Percentiles rank a stretch among this genome's conserved stretches.
Conservation (phyloP, 176 grass and related monocot genomes). For the Ensete glaucum region DNA sequence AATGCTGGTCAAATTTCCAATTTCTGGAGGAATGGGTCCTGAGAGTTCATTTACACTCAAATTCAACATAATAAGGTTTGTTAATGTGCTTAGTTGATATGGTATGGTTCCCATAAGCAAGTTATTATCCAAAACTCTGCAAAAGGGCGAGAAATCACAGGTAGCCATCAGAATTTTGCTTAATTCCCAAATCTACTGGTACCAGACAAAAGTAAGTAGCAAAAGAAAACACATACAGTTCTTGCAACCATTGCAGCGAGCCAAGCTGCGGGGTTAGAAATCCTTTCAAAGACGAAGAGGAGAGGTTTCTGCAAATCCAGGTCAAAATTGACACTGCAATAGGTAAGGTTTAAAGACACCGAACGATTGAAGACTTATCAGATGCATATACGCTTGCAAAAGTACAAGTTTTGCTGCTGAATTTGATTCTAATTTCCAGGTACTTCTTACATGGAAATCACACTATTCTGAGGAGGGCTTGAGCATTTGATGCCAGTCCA, state of each 20-base stretch:
- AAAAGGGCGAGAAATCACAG: not conserved
- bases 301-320: slow-evolving; percentile 36
- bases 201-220: not conserved
- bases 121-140: slow-evolving; percentile 53
- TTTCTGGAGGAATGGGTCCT: slow-evolving; percentile 51
- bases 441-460: slow-evolving; percentile 59
- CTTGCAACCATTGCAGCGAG: slow-evolving; percentile 45
- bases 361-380: not conserved
- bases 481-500: slow-evolving; percentile 66
- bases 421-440: not conserved
- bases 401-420: not conserved
- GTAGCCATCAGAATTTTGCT: not conserved
- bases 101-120: slow-evolving; percentile 52
- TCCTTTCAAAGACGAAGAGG: slow-evolving; percentile 63
- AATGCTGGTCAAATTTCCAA: slow-evolving; percentile 47
- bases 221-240: slow-evolving; percentile 39
- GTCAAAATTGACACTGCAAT: not conserved
- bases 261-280: slow-evolving; percentile 54
- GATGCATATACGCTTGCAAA: not conserved
- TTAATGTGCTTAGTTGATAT: slow-evolving; percentile 39
- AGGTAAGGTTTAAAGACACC: slow-evolving; percentile 3
- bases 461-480: slow-evolving; percentile 24
- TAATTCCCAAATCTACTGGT: not conserved
- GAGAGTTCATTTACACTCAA: slow-evolving; percentile 52
- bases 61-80: slow-evolving; percentile 40